These are phyloP conservation scores for Porodaedalea pini DNA, from an alignment of 1,284 basidiomycete species.

Conservation along the genomic window DNA sequence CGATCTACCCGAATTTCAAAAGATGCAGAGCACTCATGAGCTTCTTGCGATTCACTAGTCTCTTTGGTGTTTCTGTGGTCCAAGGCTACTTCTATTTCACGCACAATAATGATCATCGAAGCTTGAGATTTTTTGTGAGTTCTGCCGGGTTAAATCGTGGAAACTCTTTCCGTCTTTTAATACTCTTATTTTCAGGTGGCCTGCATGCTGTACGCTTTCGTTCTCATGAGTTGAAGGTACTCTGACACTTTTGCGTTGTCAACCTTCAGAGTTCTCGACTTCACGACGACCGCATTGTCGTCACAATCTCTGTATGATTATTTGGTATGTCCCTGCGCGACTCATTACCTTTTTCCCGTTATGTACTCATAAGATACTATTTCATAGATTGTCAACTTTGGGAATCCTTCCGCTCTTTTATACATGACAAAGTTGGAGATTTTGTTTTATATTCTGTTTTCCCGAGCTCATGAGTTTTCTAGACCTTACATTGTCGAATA, in stretches of 20 bases:
- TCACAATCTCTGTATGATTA: conserved; percentile 14
- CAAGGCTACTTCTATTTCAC: conserved; percentile 18
- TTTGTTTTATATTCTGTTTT: neutral
- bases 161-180: neutral
- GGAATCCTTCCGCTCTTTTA: conserved; percentile 16
- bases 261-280: conserved; percentile 4
- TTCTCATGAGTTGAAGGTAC: neutral
- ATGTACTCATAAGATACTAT: neutral
- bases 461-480: neutral
- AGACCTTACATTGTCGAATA: conserved; percentile 19
- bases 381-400: conserved; percentile 15
- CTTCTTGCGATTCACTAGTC: neutral
- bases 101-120: conserved; percentile 12
- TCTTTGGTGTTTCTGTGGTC: conserved; percentile 18
- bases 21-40: neutral
- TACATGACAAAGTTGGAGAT: conserved; percentile 15
- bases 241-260: neutral
- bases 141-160: neutral
- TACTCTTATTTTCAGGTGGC: conserved; percentile 6
- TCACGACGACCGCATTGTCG: conserved; percentile 10
- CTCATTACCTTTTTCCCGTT: neutral
- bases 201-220: conserved; percentile 13
- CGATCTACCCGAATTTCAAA: neutral
- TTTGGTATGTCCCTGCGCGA: conserved; percentile 1
- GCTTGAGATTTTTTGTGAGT: conserved; percentile 16